These are phyloP conservation scores for Fusarium miscanthi DNA, from an alignment of 2,329 filamentous ascomycete genomes.

Conservation along the genomic window DNA sequence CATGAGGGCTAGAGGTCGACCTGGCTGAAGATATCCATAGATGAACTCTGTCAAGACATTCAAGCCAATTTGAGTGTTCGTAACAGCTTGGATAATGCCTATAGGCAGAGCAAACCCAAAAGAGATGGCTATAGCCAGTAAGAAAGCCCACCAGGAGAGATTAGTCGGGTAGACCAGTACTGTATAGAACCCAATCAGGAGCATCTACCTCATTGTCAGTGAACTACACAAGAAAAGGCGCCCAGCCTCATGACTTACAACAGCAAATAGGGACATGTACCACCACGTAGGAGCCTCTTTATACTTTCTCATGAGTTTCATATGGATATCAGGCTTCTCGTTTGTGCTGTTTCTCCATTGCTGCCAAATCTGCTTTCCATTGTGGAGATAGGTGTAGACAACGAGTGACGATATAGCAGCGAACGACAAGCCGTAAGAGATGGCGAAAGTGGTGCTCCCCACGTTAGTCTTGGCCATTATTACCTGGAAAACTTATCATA, in stretches of 20 bases:
- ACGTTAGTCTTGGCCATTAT: slow-evolving; percentile 12
- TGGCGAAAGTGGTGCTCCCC: slow-evolving; percentile 73
- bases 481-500: slow-evolving; percentile 29
- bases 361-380: slow-evolving; percentile 73
- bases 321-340: slow-evolving; percentile 72
- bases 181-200: slow-evolving; percentile 64
- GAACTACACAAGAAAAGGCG: slow-evolving; percentile 4
- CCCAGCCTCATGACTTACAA: slow-evolving; percentile 55
- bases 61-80: slow-evolving; percentile 76
- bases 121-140: slow-evolving; percentile 73
- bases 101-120: slow-evolving; percentile 73
- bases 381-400: slow-evolving; percentile 74
- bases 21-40: slow-evolving; percentile 80
- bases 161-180: slow-evolving; percentile 73
- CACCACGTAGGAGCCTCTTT: slow-evolving; percentile 72
- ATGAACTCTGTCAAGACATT: slow-evolving; percentile 82
- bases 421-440: slow-evolving; percentile 78
- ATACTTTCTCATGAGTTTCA: slow-evolving; percentile 72
- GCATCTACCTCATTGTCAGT: slow-evolving; percentile 55
- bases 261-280: slow-evolving; percentile 68
- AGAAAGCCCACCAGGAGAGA: slow-evolving; percentile 77
- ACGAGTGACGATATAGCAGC: slow-evolving; percentile 76
- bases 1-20: slow-evolving; percentile 78
- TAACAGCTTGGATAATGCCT: slow-evolving; percentile 76
- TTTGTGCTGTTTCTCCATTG: slow-evolving; percentile 69